Evolutionary conservation across 495 filamentous ascomycete genomes (phyloP), one percentile per base, ranked within the genome.

Genomic region (Penicillium riverlandense): DNA sequence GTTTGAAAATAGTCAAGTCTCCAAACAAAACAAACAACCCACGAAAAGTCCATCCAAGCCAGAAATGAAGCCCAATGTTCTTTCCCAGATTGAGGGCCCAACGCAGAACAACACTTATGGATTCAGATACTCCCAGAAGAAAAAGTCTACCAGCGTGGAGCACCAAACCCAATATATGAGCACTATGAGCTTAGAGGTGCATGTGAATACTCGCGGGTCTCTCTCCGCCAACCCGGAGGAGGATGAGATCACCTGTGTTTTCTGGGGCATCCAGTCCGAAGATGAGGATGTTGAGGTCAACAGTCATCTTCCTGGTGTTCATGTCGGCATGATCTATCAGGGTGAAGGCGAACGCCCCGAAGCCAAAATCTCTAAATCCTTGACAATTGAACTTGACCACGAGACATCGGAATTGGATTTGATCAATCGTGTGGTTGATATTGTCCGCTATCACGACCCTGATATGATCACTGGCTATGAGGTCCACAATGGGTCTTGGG

Each of bases 401-500:
- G 90, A 96, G 61, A 54, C 71, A 2, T 80, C 82, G 1, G 92
- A 98, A 63, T 76, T 96, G 4, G 87, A 94, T 50, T 57, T 96
- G 30, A 80, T 97, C 55, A 84, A 82, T 41, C 74, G 78, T 12
- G 76, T 96, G 57, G 79, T 96, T 31, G 86, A 94, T 55, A 83
- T 95, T 51, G 94, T 98, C 13, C 80, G 90, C 35, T 66, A 65
- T 8, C 71, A 83, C 50, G 92, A 98, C 57, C 92, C 92, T 2
- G 92, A 98, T 53, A 90, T 98, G 33, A 76, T 98, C 8, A 91
- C 90, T 4, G 92, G 92, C 0, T 98, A 92, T 59, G 92, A 98
- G 62, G 90, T 98, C 6, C 91, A 97, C 51, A 87, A 86, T 38
- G 72, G 76, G 42, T 95, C 89, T 4, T 98, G 92, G 92, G 92